Evolutionary conservation across 306 rosid species (phyloP), one percentile per base, ranked within the genome.

Genomic region (Potentilla sterilis): DNA sequence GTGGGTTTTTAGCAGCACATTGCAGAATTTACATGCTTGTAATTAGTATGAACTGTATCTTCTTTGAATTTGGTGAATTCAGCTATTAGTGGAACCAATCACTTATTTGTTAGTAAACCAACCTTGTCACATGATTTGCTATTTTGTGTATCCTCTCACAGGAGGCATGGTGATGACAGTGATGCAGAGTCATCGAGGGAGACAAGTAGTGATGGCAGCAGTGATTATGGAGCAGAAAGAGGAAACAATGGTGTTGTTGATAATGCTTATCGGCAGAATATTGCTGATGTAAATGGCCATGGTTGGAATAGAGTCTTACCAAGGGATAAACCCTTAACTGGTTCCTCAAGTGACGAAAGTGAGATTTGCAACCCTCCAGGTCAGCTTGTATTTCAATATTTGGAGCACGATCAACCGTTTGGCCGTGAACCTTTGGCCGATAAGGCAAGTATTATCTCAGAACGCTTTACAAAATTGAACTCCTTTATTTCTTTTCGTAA

Each of bases 111-210:
- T 38, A 48, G 70, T 78, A 59, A 35, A 61, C 24, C 64, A 47
- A 35, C 51, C 15, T 16, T 16, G 41, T 64, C 4, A 2, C 37
- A 37, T 75, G n/a, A 75, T 46, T 21, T 67, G 21, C 24, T 19
- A 24, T 71, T 32, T 66, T 55, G 73, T 81, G 55, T 69, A 76
- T 79, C 44, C 70, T 76, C 74, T 81, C 82, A 64, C 86, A 86
- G 97, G 90, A 89, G 82, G 78, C 85, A 80, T 74, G 83, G 88
- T 83, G 89, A 84, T 77, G 91, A 86, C 81, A 90, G 97, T 78
- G 98, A 93, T 79, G 90, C 91, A 49, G 96, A 85, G 77, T 90
- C 98, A 71, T 82, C 96, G 14, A 86, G 90, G 85, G 98, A 89
- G 83, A 85, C 98, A 54, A 87, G 95, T 80, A 93, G 98, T 47